Evolutionary conservation across 805 yeast genomes (phyloP).

Genomic region (Yamadazyma kitorensis): DNA sequence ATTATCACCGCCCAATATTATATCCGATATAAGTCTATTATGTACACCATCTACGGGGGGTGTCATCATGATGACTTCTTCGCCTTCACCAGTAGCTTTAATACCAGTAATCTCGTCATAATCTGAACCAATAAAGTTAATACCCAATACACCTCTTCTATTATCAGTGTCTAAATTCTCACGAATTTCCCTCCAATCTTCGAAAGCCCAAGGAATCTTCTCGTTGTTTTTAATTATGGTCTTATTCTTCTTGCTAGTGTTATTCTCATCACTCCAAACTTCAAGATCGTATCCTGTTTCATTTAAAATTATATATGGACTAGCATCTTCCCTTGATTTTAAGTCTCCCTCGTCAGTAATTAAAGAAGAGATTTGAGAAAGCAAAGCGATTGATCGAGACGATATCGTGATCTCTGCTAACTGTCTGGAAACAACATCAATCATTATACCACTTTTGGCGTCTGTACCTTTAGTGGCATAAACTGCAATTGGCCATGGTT

Average conservation of each 20-base stretch:
- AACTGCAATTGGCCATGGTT: slow-evolving; percentile 78
- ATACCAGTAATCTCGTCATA: slow-evolving; percentile 56
- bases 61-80: slow-evolving; percentile 61
- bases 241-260: slow-evolving; percentile 11
- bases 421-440: slow-evolving; percentile 74
- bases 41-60: slow-evolving; percentile 67
- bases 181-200: slow-evolving; percentile 87
- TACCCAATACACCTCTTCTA: slow-evolving; percentile 58
- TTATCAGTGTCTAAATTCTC: slow-evolving; percentile 71
- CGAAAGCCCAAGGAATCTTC: slow-evolving; percentile 81
- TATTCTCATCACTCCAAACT: slow-evolving; percentile 68
- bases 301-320: slow-evolving; percentile 78
- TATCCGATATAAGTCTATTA: slow-evolving; percentile 70
- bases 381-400: slow-evolving; percentile 72
- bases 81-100: slow-evolving; percentile 80
- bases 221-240: slow-evolving; percentile 47
- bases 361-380: slow-evolving; percentile 64
- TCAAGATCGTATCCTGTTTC: slow-evolving; percentile 83
- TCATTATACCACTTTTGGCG: slow-evolving; percentile 40
- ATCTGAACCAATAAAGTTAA: slow-evolving; percentile 54
- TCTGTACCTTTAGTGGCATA: slow-evolving; percentile 59
- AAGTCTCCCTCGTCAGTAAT: slow-evolving; percentile 52
- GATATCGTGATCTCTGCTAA: slow-evolving; percentile 79
- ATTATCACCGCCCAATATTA: slow-evolving; percentile 67
- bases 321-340: slow-evolving; percentile 70